phyloP scores from a whole-genome alignment of 495 filamentous ascomycete genomes.

The Rostrohypoxylon terebratum region DNA sequence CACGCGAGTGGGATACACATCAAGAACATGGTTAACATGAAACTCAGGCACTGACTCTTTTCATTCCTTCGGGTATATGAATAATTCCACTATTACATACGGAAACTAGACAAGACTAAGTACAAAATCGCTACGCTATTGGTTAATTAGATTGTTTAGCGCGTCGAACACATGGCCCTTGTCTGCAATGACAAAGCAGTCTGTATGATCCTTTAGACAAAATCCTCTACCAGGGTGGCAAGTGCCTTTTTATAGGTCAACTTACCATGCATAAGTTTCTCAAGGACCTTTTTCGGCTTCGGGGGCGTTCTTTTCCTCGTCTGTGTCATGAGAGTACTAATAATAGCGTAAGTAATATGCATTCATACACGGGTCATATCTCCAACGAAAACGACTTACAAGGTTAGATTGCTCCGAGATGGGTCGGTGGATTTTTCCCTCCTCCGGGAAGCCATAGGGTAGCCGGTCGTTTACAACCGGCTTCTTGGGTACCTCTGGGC shows the following conservation, averaged over 20 bases:
- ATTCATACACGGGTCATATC: background rate
- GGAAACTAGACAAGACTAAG: background rate
- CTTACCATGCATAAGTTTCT: background rate
- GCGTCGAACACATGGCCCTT: background rate
- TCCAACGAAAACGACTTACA: background rate
- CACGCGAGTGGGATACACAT: background rate
- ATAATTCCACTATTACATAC: background rate
- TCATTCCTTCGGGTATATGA: background rate
- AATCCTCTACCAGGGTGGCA: background rate
- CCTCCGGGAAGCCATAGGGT: slow-evolving; percentile 3
- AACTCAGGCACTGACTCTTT: background rate
- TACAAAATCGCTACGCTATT: no score
- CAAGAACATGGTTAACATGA: background rate
- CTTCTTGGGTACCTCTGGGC: background rate
- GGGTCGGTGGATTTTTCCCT: background rate
- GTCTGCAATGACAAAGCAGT: background rate
- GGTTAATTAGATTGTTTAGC: background rate
- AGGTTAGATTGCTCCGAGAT: background rate
- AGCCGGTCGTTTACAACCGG: background rate
- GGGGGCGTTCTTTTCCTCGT: background rate
- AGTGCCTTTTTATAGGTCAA: no score
- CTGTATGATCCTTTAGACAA: background rate
- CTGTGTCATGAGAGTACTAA: background rate
- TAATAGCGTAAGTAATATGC: background rate
- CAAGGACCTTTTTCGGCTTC: background rate